A percentile compares a stretch with the other conserved stretches of the same genome.
These are phyloP conservation scores for Clathrospora elynae DNA, from an alignment of 2,329 filamentous ascomycete genomes.

Conservation along the genomic window DNA sequence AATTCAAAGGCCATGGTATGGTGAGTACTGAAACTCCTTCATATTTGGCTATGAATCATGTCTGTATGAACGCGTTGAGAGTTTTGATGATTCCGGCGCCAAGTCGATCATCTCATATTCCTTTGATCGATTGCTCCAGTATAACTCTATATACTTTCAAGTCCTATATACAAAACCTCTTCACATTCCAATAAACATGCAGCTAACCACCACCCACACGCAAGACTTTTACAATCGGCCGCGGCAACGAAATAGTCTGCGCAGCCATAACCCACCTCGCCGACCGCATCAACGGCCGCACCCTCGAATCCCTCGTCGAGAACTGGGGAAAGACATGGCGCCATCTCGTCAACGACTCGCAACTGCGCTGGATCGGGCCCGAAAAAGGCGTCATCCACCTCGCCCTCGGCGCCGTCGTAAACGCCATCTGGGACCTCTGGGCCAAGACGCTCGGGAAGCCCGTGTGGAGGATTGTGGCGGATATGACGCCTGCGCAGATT, in stretches of 20 bases:
- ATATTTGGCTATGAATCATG: neutral
- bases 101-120: too few relatives aligned
- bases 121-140: too few relatives aligned
- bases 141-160: too few relatives aligned
- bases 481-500: conserved; percentile 87
- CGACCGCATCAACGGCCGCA: conserved; percentile 74
- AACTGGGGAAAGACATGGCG: conserved; percentile 91
- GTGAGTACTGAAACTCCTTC: conserved; percentile 59
- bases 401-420: conserved; percentile 84
- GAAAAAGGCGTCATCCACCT: conserved; percentile 95
- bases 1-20: conserved; percentile 77
- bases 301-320: conserved; percentile 74
- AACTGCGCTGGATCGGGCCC: conserved; percentile 90
- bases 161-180: neutral
- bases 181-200: too few relatives aligned
- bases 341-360: conserved; percentile 86
- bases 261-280: conserved; percentile 79
- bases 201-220: conserved; percentile 19
- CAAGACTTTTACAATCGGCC: conserved; percentile 83
- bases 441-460: conserved; percentile 84
- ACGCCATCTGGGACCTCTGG: conserved; percentile 96
- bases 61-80: too few relatives aligned
- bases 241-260: conserved; percentile 92
- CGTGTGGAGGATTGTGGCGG: conserved; percentile 86
- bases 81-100: too few relatives aligned